A percentile compares a stretch with the other conserved stretches of the same genome.
Conservation (phyloP, 352 stramenopile species). For the Phytophthora pisi region DNA sequence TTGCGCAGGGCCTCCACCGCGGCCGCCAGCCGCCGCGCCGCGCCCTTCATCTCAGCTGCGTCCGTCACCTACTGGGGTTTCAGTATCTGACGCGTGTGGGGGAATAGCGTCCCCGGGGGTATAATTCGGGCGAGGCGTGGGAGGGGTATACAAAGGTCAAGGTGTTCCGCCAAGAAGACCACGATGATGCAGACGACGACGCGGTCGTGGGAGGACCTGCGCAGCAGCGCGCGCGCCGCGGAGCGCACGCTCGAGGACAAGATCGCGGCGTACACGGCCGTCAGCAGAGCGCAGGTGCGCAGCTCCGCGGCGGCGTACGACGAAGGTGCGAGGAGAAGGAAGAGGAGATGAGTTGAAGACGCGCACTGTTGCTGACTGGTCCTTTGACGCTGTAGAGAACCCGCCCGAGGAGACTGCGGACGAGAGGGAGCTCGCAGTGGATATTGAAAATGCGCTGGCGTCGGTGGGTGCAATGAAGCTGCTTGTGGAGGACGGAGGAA, state of each 20-base stretch:
- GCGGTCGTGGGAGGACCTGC: constrained; percentile 81
- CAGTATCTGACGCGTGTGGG: constrained; percentile 1
- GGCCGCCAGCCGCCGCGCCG: constrained; percentile 49
- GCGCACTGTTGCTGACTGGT: constrained; percentile 7
- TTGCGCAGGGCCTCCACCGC: constrained; percentile 55
- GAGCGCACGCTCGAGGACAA: constrained; percentile 86
- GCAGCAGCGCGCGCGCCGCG: constrained; percentile 64
- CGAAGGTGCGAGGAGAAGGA: constrained; percentile 48
- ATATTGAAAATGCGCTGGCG: constrained; percentile 81
- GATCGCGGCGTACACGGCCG: constrained; percentile 67
- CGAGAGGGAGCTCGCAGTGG: constrained; percentile 66
- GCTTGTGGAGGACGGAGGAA: background rate
- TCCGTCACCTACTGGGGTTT: background rate
- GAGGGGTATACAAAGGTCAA: constrained; percentile 9
- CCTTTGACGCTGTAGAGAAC: constrained; percentile 54
- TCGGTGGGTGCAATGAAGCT: constrained; percentile 39
- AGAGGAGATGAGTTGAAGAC: background rate
- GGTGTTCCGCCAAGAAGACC: background rate
- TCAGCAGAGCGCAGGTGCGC: constrained; percentile 59
- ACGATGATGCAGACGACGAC: constrained; percentile 68
- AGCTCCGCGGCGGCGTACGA: constrained; percentile 44
- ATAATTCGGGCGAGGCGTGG: background rate
- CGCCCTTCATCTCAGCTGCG: constrained; percentile 38
- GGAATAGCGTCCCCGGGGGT: constrained; percentile 7
- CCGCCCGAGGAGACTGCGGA: constrained; percentile 56